phyloP scores from a whole-genome alignment of 345 rosid species.

The Eucalyptus caleyi region DNA sequence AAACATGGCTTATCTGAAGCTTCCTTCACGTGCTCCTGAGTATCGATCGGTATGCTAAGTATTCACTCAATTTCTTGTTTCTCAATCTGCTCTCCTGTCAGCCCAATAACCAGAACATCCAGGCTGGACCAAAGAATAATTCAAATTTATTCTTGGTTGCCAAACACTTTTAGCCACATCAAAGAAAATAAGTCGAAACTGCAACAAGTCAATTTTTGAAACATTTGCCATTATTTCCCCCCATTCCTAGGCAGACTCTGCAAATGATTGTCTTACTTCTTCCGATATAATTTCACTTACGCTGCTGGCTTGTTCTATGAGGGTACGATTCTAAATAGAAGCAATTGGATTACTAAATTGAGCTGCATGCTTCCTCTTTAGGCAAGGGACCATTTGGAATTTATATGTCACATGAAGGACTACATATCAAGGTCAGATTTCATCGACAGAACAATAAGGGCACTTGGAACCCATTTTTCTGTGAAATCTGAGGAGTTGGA shows the following conservation, averaged over 20 bases:
- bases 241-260: not conserved
- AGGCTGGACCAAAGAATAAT: not conserved
- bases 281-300: not conserved
- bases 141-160: not conserved
- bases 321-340: not conserved
- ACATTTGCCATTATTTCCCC: not conserved
- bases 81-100: not conserved
- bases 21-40: slow-evolving; percentile 50
- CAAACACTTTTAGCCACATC: not conserved
- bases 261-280: not conserved
- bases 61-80: not conserved
- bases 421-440: slow-evolving; percentile 48
- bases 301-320: not conserved
- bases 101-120: not conserved
- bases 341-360: not conserved
- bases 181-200: not conserved
- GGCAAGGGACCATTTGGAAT: slow-evolving; percentile 67
- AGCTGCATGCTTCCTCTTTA: slow-evolving; percentile 1
- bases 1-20: slow-evolving; percentile 76
- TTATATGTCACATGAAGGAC: slow-evolving; percentile 56
- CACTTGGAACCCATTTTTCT: slow-evolving; percentile 35
- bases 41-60: slow-evolving; percentile 39
- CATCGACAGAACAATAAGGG: slow-evolving; percentile 37
- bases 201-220: not conserved
- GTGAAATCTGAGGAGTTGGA: slow-evolving; percentile 9